These are phyloP conservation scores for Hyaloscypha hepaticicola DNA, from an alignment of 495 filamentous ascomycete species.

Conservation along the genomic window DNA sequence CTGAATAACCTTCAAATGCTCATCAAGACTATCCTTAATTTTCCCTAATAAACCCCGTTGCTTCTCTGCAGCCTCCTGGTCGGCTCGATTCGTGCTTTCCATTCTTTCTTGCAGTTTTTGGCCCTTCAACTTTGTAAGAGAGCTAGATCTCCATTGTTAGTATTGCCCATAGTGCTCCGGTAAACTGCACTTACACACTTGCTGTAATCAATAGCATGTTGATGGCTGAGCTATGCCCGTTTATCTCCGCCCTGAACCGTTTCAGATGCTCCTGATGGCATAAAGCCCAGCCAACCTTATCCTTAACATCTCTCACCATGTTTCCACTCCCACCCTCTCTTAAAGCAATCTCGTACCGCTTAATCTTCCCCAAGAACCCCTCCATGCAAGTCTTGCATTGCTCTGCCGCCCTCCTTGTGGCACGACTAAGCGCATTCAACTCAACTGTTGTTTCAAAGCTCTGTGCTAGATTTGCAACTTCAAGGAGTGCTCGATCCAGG, in stretches of 20 bases:
- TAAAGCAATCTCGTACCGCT: background rate
- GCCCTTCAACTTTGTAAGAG: too few species aligned
- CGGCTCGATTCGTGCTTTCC: background rate
- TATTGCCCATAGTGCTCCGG: background rate
- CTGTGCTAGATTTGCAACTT: conserved; percentile 29
- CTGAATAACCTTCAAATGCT: too few species aligned
- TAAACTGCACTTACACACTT: background rate
- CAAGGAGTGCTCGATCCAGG: conserved; percentile 33
- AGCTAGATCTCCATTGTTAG: too few species aligned
- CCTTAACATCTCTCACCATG: background rate
- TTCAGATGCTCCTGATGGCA: background rate
- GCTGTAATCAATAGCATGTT: background rate
- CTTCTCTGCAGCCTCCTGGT: background rate
- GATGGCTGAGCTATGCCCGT: background rate
- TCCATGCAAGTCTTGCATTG: background rate
- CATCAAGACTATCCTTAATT: too few species aligned
- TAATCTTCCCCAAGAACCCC: background rate
- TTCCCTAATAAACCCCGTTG: too few species aligned
- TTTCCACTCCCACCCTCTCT: background rate
- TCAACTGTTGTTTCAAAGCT: background rate
- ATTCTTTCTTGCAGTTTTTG: too few species aligned
- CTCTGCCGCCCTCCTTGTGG: background rate
- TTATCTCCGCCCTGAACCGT: background rate
- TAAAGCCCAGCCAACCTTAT: background rate
- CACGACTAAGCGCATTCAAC: background rate